Conservation (phyloP, 2,329 filamentous ascomycete genomes). For the Alternaria viburni region DNA sequence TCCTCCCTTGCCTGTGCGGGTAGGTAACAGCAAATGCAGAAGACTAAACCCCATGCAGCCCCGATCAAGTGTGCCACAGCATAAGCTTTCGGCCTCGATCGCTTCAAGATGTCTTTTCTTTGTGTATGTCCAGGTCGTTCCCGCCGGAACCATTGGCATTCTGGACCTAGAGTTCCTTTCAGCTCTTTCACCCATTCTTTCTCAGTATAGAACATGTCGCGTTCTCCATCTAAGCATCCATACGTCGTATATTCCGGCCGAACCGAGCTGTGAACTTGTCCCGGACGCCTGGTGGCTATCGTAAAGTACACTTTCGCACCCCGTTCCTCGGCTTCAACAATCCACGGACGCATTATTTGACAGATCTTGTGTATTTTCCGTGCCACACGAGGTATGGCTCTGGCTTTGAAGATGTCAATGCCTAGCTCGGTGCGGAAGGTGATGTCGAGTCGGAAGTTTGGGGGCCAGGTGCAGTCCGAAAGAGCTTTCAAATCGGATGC, state of each 20-base stretch:
- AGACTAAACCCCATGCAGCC: neutral
- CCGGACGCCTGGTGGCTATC: neutral
- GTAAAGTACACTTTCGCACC: neutral
- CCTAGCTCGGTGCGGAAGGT: neutral
- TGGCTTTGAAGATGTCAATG: neutral
- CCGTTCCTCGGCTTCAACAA: neutral
- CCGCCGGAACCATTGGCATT: neutral
- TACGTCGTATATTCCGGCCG: neutral
- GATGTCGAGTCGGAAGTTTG: neutral
- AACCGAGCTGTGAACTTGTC: neutral
- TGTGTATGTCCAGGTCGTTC: neutral
- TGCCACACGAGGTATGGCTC: neutral
- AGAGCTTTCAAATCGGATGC: neutral
- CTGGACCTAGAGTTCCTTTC: neutral
- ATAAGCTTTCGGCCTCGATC: neutral
- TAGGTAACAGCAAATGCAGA: neutral
- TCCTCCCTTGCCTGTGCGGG: neutral
- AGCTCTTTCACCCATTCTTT: neutral
- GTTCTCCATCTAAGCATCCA: neutral
- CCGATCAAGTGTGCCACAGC: neutral
- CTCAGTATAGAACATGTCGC: neutral
- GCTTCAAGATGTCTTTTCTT: neutral
- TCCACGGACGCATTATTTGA: neutral
- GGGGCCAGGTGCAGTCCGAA: neutral
- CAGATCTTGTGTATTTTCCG: neutral